These are phyloP conservation scores for Nothophoma quercina DNA, from an alignment of 2,329 filamentous ascomycete genomes.

Conservation along the genomic window DNA sequence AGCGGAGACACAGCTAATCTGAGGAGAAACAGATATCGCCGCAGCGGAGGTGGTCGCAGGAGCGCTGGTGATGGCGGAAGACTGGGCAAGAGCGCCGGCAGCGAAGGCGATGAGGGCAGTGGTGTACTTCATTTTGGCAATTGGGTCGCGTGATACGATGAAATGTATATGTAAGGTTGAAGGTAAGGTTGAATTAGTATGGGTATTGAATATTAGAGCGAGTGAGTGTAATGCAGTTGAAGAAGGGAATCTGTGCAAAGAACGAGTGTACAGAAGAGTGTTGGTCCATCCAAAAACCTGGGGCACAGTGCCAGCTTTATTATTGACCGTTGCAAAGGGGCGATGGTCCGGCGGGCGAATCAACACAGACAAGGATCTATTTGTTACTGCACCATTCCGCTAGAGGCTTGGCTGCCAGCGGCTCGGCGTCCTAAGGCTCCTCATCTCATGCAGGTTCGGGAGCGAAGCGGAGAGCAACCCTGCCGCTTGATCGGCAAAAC, in stretches of 20 bases:
- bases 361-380: constrained; percentile 7
- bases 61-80: constrained; percentile 47
- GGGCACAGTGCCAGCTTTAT: constrained; percentile 16
- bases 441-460: constrained; percentile 15
- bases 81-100: constrained; percentile 55
- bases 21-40: constrained; percentile 29
- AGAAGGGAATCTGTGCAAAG: constrained; percentile 13
- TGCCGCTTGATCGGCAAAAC: constrained; percentile 27
- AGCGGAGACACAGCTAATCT: constrained; percentile 44
- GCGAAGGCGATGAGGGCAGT: constrained; percentile 55
- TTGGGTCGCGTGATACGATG: constrained; percentile 12
- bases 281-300: constrained; percentile 5
- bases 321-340: constrained; percentile 17
- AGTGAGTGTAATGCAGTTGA: constrained; percentile 14
- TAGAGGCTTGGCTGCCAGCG: constrained; percentile 4
- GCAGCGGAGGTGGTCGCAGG: constrained; percentile 41
- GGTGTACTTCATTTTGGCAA: constrained; percentile 54
- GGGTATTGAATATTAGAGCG: constrained; percentile 7
- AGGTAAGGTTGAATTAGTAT: constrained; percentile 6
- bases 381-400: background rate
- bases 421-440: no score
- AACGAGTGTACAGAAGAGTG: constrained; percentile 19
- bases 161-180: background rate
- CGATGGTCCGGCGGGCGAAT: constrained; percentile 1
- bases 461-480: constrained; percentile 26